Evolutionary conservation across 2,329 filamentous ascomycete species (phyloP).

Genomic region (Colletotrichum melonis): DNA sequence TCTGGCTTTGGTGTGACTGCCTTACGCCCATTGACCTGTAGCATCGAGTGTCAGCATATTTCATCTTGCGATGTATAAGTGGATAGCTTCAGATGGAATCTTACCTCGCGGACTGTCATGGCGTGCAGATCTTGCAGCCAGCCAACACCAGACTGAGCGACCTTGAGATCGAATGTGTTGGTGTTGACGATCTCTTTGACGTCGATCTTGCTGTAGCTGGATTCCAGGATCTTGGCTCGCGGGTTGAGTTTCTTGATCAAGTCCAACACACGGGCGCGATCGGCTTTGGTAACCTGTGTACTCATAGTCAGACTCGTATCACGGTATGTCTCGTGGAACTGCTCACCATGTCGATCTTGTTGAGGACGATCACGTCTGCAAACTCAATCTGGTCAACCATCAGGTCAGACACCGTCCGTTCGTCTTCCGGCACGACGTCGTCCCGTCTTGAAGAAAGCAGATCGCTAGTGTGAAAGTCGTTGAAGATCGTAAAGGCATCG

Average conservation of each 20-base stretch:
- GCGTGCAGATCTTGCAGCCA: slow-evolving; percentile 78
- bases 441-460: slow-evolving; percentile 73
- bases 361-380: slow-evolving; percentile 77
- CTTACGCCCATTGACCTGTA: slow-evolving; percentile 58
- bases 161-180: slow-evolving; percentile 71
- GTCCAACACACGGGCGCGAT: slow-evolving; percentile 58
- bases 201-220: slow-evolving; percentile 68
- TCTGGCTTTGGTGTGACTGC: slow-evolving; percentile 75
- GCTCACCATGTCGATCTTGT: slow-evolving; percentile 71
- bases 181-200: slow-evolving; percentile 75
- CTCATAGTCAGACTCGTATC: no score
- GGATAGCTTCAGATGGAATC: slow-evolving; percentile 9
- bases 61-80: slow-evolving; percentile 39
- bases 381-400: slow-evolving; percentile 85
- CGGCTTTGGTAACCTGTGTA: slow-evolving; percentile 48
- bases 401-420: slow-evolving; percentile 78
- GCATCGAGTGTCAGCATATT: not conserved
- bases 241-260: slow-evolving; percentile 74
- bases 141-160: slow-evolving; percentile 72
- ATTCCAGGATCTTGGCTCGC: slow-evolving; percentile 71
- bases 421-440: slow-evolving; percentile 74
- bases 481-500: slow-evolving; percentile 78
- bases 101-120: slow-evolving; percentile 71
- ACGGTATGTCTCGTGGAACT: no score
- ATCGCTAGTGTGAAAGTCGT: slow-evolving; percentile 78